These are phyloP conservation scores for Acer yangbiense DNA, from an alignment of 345 rosid species.

Conservation along the genomic window DNA sequence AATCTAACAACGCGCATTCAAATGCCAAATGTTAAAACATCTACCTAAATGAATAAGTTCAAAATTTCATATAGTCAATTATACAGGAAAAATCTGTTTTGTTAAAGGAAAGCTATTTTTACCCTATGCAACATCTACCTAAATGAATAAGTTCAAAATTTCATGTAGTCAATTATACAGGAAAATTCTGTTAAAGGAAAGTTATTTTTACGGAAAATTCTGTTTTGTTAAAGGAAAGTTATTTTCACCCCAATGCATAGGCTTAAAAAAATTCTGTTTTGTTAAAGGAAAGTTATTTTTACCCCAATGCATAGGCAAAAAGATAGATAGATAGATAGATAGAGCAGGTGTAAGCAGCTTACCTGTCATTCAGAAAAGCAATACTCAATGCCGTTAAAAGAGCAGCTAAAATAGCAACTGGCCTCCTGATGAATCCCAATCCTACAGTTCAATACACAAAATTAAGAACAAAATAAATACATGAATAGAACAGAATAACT, in stretches of 20 bases:
- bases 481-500: background rate
- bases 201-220: too few species aligned
- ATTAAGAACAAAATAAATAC: background rate
- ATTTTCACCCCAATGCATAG: too few species aligned
- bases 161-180: too few species aligned
- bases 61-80: background rate
- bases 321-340: too few species aligned
- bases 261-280: background rate
- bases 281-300: background rate
- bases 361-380: conserved; percentile 93
- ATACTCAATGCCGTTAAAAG: conserved; percentile 68
- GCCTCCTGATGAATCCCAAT: conserved; percentile 85
- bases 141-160: too few species aligned
- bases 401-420: conserved; percentile 78
- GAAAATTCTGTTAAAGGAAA: too few species aligned
- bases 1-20: background rate
- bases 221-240: too few species aligned
- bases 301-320: background rate
- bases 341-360: background rate
- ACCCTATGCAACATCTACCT: too few species aligned
- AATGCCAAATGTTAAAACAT: background rate
- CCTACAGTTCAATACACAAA: conserved; percentile 38
- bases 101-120: background rate
- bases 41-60: background rate
- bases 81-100: background rate